Evolutionary conservation across 441 rosid genomes (phyloP), one percentile per base, ranked within the genome.

Genomic region (Aleurites moluccanus): DNA sequence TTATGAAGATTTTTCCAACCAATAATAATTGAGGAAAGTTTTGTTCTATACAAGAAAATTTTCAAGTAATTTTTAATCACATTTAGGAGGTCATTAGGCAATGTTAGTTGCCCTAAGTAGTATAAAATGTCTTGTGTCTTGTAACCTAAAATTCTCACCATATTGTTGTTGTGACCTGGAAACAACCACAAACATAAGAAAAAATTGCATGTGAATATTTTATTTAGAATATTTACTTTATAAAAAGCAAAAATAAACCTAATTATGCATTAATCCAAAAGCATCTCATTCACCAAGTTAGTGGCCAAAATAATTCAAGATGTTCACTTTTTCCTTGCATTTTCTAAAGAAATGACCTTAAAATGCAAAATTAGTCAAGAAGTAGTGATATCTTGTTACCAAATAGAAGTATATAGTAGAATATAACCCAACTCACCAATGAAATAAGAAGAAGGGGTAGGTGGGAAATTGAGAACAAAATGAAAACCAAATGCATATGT

Each of bases 351-450:
- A 10, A 71, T 57, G 53, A n/a, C 44, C 16, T 27, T 18, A 27
- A n/a, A 49, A 27, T 27, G 74, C 44, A 59, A 60, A 60, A 47
- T 45, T 60, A 13, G 20, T 71, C 65, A 72, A 44, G 18, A 59
- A 10, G 65, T 4, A 72, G 66, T 71, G 40, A 10, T 59, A 35
- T n/a, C 3, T 55, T 57, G 15, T 15, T 8, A 23, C 44, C 64
- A 30, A 20, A 30, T 11, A 8, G 23, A 23, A 3, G 7, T 35
- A 35, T 35, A 35, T 35, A 3, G 63, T 42, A 55, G 74, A 30
- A 68, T 27, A 53, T 61, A 59, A 61, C 69, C 77, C 38, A 78
- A 60, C 80, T 38, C n/a, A n/a, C 50, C 50, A 53, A 53, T 35
- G 10, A 56, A 70, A 30, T 30, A 10, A 18, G 2, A 44, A n/a